Evolutionary conservation across 106 monocot species (phyloP), one percentile per base, ranked within the genome.

Genomic region (Amphibolis antarctica): DNA sequence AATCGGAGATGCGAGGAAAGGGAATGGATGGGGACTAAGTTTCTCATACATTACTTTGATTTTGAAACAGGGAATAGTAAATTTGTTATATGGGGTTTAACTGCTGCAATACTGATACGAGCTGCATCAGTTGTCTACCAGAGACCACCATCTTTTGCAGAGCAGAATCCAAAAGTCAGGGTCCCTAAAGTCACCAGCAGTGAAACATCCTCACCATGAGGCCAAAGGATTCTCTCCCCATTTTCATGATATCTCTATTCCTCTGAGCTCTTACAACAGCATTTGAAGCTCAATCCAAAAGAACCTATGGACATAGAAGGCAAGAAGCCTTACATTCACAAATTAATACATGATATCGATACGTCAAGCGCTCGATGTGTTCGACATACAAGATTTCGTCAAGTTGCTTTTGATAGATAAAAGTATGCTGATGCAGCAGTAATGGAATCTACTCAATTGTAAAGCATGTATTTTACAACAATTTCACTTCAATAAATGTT

Each of bases 11-110:
- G 69, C 18, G 82, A 78, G 54, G 85, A 89, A 49, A 66, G 75
- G 56, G 82, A 80, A 70, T 78, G 75, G 80, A 73, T 71, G 76
- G 85, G 73, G 17, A 36, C 25, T 9, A 78, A 80, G 29, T 85
- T 73, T 62, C 20, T 73, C 0, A 46, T 89, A 9, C 89, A 85
- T 64, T 83, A 60, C 44, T 89, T 89, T 18, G 80, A 85, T 63
- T 86, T 50, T 29, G 67, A 83, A 28, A 64, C 75, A 17, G 66
- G 28, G 21, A 46, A 49, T 31, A 75, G 66, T 20, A 85, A 68
- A 20, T 81, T 80, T 45, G 60, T 82, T 21, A 85, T 89, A 48
- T 89, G 82, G 85, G 89, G 84, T 42, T 30, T 85, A 54, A 89
- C 88, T 11, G 88, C 88, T 0, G 68, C 72, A 24, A 74, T 89